Evolutionary conservation across 202 grass and related monocot species (phyloP), one percentile per base, ranked within the genome.

Genomic region (Dendrocalamus latiflorus): DNA sequence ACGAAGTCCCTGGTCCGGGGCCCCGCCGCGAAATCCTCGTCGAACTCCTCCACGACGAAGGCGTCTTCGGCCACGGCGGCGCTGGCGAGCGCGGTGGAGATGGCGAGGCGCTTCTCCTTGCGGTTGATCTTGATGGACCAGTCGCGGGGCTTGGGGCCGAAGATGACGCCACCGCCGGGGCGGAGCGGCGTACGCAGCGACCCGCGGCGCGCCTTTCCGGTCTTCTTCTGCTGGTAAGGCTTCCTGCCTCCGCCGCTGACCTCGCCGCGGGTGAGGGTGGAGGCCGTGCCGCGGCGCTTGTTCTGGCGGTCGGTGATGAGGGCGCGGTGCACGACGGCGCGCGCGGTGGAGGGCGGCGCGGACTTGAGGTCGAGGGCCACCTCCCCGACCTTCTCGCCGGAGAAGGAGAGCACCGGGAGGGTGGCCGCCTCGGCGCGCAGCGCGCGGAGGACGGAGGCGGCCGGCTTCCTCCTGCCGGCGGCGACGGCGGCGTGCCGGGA

Each of bases 71-170:
- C 84, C 1, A 86, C 65, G 24, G 92, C 91, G 9, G 96, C 96
- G 78, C 96, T 98, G 80, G 86, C 69, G 65, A 98, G 76, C 26
- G 95, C 93, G 5, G 95, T 95, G 76, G 93, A 95, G 65, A 97
- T 93, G 74, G 95, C 93, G 13, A 98, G 93, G 20, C 87, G 91
- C 89, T 98, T 98, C 96, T 95, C 96, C 89, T 95, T 98, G 72
- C 93, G 90, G 89, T 98, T 98, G 89, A 98, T 98, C 84, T 98
- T 98, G 83, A 98, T 93, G 89, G 93, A 88, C 96, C 96, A 98
- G 80, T 98, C 96, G 5, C 91, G 85, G 50, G 95, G 95, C 85
- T 95, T 98, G 87, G 96, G 96, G 28, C 96, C 96, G 79, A 95
- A 98, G 38, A 95, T 79, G 87, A 98, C 91, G 6, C 96, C 96